Conservation (phyloP, 202 grass and related monocot genomes). For the Elaeis oleifera region DNA sequence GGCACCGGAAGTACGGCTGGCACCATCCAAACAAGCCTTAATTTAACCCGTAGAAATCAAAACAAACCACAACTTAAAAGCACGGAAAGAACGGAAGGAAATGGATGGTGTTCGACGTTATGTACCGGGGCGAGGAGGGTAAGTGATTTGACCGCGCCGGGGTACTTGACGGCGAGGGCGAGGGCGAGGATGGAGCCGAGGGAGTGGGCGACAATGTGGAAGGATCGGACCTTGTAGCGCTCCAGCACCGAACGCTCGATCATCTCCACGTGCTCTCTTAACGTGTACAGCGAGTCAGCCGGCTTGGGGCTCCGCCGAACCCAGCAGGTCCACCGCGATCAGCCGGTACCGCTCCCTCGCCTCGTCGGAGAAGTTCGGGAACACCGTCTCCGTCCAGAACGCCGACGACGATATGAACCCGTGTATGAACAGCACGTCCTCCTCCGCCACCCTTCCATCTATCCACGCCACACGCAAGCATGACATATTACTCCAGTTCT, state of each 20-base stretch:
- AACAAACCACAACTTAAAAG: no score
- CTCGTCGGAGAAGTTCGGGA: constrained; percentile 52
- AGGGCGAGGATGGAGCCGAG: constrained; percentile 92
- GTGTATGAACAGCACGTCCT: constrained; percentile 96
- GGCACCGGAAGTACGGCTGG: constrained; percentile 83
- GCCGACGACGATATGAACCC: constrained; percentile 92
- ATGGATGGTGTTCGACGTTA: no score
- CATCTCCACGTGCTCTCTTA: constrained; percentile 89
- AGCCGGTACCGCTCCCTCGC: constrained; percentile 55
- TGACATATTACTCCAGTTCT: no score
- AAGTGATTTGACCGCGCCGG: constrained; percentile 62
- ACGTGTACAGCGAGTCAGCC: constrained; percentile 82
- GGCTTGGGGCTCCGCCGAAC: constrained; percentile 91
- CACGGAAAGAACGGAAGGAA: no score
- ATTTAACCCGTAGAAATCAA: no score
- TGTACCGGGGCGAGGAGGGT: constrained; percentile 86
- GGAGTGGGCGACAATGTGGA: constrained; percentile 97
- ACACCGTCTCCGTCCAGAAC: constrained; percentile 98
- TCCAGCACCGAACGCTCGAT: constrained; percentile 89
- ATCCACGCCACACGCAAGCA: neutral
- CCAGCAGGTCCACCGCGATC: constrained; percentile 84
- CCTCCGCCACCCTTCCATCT: constrained; percentile 40
- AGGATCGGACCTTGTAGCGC: constrained; percentile 48
- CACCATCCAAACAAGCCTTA: neutral
- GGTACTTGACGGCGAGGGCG: constrained; percentile 78